Base-by-base conservation (phyloP, 495 filamentous ascomycete species). In the Diplogelasinospora grovesii region DNA sequence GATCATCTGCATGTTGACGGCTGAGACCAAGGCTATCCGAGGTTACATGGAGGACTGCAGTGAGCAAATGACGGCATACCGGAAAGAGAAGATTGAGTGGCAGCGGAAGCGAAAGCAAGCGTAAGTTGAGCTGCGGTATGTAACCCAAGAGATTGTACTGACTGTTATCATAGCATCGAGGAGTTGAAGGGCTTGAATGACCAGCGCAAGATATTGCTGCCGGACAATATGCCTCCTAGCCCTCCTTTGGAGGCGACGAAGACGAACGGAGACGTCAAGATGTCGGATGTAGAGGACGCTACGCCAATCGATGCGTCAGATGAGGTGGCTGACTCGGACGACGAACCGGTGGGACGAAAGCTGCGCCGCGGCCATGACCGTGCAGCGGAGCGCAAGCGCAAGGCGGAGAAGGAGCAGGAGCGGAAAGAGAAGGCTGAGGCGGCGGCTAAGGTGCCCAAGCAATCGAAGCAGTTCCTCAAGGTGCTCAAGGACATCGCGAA, bases 81-180 rank as follows among this genome's bases (percentile, higher is more conserved):
- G 92, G 14, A 98, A 97, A 61, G 84, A 93, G 60, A 97, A 95
- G 64, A 95, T 95, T 41, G 85, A 94, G 49, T 82, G 79, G 56
- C 92, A 97, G 60, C 76, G 87, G 41, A 73, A 81, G 39, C 78
- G 84, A 52, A 96, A 92, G 59, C 70, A 73, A 59, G 73, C 76
- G 89, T 95, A 77, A 70, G 89, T 83, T n/a, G n/a, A n/a, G 21
- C 16, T 28, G 13, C 16, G 33, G 10, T 34, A 9, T 21, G 22
- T 43, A 10, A 13, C 22, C 46, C 31, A 27, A n/a, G 24, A 22
- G 7, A 13, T 45, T 57, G 27, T 53, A 21, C 50, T 59, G 35
- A 62, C 36, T 11, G 33, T 22, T 39, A 43, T 44, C 31, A 22
- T 49, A 93, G 85, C 3, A 67, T 89, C 25, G 88, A 89, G 64